Percentiles rank a stretch among this genome's conserved stretches.
phyloP scores from a whole-genome alignment of 495 filamentous ascomycete genomes.

The Trichocladium uniseriatum region DNA sequence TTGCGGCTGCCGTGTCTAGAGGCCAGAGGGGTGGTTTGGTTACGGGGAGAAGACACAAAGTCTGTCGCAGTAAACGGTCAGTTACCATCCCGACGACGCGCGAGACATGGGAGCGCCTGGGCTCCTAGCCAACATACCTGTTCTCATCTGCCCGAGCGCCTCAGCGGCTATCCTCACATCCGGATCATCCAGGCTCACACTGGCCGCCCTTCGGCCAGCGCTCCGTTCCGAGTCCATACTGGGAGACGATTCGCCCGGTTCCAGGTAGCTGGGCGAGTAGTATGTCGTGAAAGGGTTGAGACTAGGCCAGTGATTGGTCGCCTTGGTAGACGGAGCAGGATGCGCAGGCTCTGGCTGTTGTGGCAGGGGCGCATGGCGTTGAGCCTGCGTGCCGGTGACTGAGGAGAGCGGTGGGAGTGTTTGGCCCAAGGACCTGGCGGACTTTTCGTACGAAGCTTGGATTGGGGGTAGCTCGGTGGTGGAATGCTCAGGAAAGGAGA shows the following conservation, averaged over 20 bases:
- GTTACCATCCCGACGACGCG: constrained; percentile 2
- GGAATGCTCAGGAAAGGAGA: constrained; percentile 26
- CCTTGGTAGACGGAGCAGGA: constrained; percentile 6
- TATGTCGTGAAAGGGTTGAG: constrained; percentile 46
- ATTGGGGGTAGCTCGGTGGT: constrained; percentile 38
- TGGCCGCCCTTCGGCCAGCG: constrained; percentile 35
- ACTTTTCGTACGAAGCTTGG: constrained; percentile 20
- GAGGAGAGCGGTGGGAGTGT: constrained; percentile 37
- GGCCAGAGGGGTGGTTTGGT: constrained; percentile 32
- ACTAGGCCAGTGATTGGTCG: constrained; percentile 41
- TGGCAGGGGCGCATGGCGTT: constrained; percentile 14
- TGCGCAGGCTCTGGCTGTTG: constrained; percentile 21
- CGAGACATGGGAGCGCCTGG: neutral
- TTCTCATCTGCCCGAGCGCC: constrained; percentile 72
- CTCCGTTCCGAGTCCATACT: constrained; percentile 28
- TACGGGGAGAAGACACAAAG: constrained; percentile 47
- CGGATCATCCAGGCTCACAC: constrained; percentile 72
- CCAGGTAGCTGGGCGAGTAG: constrained; percentile 37
- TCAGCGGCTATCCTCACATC: constrained; percentile 75
- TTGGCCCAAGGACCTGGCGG: constrained; percentile 5
- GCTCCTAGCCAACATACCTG: constrained; percentile 46
- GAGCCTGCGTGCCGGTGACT: constrained; percentile 26
- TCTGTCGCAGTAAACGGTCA: constrained; percentile 25
- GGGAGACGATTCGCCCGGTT: constrained; percentile 27
- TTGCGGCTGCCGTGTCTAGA: neutral